Evolutionary conservation across 2,329 filamentous ascomycete genomes (phyloP).

Genomic region (Colletotrichum shisoi): DNA sequence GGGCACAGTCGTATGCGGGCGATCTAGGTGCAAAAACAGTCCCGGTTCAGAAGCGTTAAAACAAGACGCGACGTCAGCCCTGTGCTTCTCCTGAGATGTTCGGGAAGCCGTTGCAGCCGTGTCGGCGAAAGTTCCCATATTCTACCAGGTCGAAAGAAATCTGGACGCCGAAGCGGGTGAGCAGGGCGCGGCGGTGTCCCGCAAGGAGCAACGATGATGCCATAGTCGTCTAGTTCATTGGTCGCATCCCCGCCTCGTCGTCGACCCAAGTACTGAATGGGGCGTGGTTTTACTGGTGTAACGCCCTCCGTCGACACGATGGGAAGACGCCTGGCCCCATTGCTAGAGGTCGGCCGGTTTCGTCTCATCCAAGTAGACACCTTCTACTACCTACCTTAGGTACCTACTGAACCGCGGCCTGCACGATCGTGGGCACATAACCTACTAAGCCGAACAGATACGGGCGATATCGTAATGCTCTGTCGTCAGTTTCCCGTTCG

Average conservation of each 20-base stretch:
- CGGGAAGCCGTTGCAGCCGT: neutral
- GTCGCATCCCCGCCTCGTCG: constrained; percentile 27
- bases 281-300: constrained; percentile 30
- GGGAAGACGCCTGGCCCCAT: neutral
- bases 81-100: neutral
- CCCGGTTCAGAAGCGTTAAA: neutral
- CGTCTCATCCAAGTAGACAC: constrained; percentile 8
- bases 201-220: constrained; percentile 27
- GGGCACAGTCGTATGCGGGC: neutral
- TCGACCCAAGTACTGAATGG: constrained; percentile 25
- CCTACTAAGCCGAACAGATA: constrained; percentile 8
- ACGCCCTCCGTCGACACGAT: constrained; percentile 15
- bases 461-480: neutral
- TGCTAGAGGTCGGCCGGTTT: constrained; percentile 1
- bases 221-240: constrained; percentile 23
- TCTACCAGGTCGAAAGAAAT: neutral
- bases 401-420: neutral
- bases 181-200: constrained; percentile 2
- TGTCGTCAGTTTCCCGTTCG: neutral
- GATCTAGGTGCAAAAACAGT: neutral
- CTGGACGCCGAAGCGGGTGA: constrained; percentile 11
- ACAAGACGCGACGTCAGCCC: neutral
- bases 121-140: constrained; percentile 1
- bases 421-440: neutral
- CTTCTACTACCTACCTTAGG: neutral